Percentiles rank a stretch among this genome's conserved stretches.
Evolutionary conservation across 192 early-diverging fungal species (phyloP).

Genomic region (Rhizophagus clarus): DNA sequence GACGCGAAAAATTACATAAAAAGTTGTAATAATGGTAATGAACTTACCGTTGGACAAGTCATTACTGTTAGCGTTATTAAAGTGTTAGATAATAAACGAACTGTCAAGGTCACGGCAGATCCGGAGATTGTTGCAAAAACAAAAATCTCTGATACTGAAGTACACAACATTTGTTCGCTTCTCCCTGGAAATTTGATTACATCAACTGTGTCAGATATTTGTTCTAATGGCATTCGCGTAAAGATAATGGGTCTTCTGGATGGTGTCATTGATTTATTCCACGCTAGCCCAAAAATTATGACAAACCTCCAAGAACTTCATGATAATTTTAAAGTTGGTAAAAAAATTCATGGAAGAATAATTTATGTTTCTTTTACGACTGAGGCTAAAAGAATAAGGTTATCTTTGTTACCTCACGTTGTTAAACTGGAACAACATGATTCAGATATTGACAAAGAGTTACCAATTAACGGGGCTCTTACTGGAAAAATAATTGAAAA

Average conservation of each 20-base stretch:
- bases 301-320: slow-evolving; percentile 49
- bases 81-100: slow-evolving; percentile 63
- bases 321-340: slow-evolving; percentile 58
- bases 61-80: slow-evolving; percentile 66
- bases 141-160: slow-evolving; percentile 38
- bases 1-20: slow-evolving; percentile 66
- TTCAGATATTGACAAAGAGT: slow-evolving; percentile 16
- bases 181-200: slow-evolving; percentile 77
- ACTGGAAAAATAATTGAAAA: slow-evolving; percentile 72
- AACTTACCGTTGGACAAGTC: slow-evolving; percentile 75
- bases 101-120: slow-evolving; percentile 68
- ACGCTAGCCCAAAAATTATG: slow-evolving; percentile 48
- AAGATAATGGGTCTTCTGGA: slow-evolving; percentile 85
- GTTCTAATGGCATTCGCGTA: slow-evolving; percentile 68
- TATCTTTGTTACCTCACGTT: slow-evolving; percentile 61
- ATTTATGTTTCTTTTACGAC: slow-evolving; percentile 72
- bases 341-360: slow-evolving; percentile 69
- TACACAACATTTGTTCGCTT: slow-evolving; percentile 73
- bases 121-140: slow-evolving; percentile 58
- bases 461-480: slow-evolving; percentile 53
- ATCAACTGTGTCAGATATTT: slow-evolving; percentile 62
- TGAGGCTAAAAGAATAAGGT: slow-evolving; percentile 62
- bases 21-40: slow-evolving; percentile 58
- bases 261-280: slow-evolving; percentile 66
- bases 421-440: slow-evolving; percentile 43